phyloP scores from a whole-genome alignment of 805 yeast genomes.

The Yamadazyma philogaea region DNA sequence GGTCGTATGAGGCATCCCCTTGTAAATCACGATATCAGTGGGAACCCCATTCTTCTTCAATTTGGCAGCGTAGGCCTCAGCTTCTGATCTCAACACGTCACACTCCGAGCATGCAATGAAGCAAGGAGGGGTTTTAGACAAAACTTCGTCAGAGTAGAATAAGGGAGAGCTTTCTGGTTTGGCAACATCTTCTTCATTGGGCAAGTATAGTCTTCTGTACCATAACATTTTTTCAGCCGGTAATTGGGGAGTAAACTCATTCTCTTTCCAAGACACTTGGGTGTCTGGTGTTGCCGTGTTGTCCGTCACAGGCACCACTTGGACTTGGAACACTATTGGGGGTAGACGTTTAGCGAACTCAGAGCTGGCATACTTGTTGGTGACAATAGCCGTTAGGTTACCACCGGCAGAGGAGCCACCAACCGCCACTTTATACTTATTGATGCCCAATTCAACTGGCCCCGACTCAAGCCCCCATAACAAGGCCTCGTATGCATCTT shows the following conservation, averaged over 20 bases:
- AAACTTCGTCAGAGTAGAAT: constrained; percentile 38
- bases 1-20: constrained; percentile 48
- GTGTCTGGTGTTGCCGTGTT: constrained; percentile 37
- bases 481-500: constrained; percentile 41
- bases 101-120: constrained; percentile 42
- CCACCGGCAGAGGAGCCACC: constrained; percentile 52
- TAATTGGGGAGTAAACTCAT: constrained; percentile 39
- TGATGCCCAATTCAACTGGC: constrained; percentile 20
- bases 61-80: constrained; percentile 40
- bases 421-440: constrained; percentile 32
- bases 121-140: constrained; percentile 39
- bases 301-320: constrained; percentile 45
- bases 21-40: constrained; percentile 32
- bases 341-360: constrained; percentile 24
- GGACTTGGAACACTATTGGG: constrained; percentile 35
- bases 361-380: constrained; percentile 32
- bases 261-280: constrained; percentile 36
- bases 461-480: constrained; percentile 24
- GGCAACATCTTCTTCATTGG: constrained; percentile 23
- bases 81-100: constrained; percentile 45
- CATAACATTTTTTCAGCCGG: constrained; percentile 46
- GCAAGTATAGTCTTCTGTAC: constrained; percentile 42
- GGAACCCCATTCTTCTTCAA: constrained; percentile 34
- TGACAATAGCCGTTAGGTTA: constrained; percentile 34
- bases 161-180: constrained; percentile 41